Evolutionary conservation across 2,329 filamentous ascomycete genomes (phyloP), one percentile per base, ranked within the genome.

Genomic region (Ophiostoma australiae): DNA sequence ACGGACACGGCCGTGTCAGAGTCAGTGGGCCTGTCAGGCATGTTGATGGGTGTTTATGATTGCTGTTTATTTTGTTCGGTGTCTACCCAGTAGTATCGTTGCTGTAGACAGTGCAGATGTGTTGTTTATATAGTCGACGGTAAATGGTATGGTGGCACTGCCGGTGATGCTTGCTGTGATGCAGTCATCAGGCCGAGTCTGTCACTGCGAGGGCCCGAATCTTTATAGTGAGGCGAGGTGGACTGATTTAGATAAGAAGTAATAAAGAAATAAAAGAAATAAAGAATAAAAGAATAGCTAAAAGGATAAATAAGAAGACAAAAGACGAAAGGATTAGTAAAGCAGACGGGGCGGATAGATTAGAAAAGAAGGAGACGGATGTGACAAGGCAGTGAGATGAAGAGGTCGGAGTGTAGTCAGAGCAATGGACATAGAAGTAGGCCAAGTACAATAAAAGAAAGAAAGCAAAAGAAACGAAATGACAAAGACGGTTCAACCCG

Each of bases 1-100:
- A 65, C 23, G 55, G 55, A 31, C 27, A 35, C 63, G 23, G 68
- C 70, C 33, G 70, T 55, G 67, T 71, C 70, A 44, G 70, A 69
- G 70, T 71, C 70, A 11, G 33, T 52, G 10, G 44, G 44, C 44
- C 35, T 55, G 13, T 69, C 44, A 6, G 13, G 31, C 17, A 69
- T 69, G 58, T 31, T 13, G 23, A 15, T 39, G 6, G 37, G 10
- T 39, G 37, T 39, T 41, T 3, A 15, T 1, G 15, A 15, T 41
- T 41, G 39, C 13, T 41, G 39, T 41, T 41, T 41, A 11, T 41
- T 13, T 41, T 41, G 11, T 41, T 13, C 15, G 39, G 13, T 41
- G 11, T 41, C 2, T 41, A 13, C 4, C 15, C 39, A 15, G 10
- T 41, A 13, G 37, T 37, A 37, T 7, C 6, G 11, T 10, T 13